Evolutionary conservation across 371 early-diverging fungal genomes (phyloP), one percentile per base, ranked within the genome.

Genomic region (Mortierella sp.): DNA sequence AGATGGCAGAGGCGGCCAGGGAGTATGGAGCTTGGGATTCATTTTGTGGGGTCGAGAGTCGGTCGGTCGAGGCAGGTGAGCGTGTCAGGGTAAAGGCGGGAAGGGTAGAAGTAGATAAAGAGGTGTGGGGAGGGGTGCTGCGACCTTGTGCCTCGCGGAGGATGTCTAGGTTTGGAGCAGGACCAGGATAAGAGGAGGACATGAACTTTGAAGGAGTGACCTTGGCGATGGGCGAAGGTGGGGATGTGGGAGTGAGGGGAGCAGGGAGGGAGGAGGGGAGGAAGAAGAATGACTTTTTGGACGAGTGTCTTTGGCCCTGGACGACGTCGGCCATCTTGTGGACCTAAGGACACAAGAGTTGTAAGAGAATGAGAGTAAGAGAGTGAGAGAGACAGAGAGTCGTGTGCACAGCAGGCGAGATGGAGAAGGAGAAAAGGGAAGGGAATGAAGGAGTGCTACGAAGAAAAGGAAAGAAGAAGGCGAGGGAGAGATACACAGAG

Each of bases 211-310:
- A 34, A 2, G 75, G 21, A 13, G 75, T 70, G 73, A 54, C 50
- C 38, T 55, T 55, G 31, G 73, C 38, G 21, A 31, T 73, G 65
- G 78, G 79, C 48, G 83, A 82, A 26, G 79, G 79, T 13, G 83
- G 79, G 9, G 83, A 82, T 21, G 79, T 82, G 28, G 83, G 79
- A 11, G 83, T 82, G 72, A 76, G 79, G 14, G 83, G 82, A 14
- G 76, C 44, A 16, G 75, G 44, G 10, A 74, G 81, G 42, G 81
- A 8, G 13, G 73, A 77, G 48, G 77, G 75, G 54, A 70, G 24
- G 50, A 71, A 77, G 52, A 81, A 77, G 81, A 77, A 50, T 28
- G 81, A 57, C 75, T 74, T 74, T 63, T 71, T 81, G 48, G 75
- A 47, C 31, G 60, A 60, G 14, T 38, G 77, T 24, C 42, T 70